Evolutionary conservation across 345 rosid species (phyloP), one percentile per base, ranked within the genome.

Genomic region (Zanthoxylum bungeanum): DNA sequence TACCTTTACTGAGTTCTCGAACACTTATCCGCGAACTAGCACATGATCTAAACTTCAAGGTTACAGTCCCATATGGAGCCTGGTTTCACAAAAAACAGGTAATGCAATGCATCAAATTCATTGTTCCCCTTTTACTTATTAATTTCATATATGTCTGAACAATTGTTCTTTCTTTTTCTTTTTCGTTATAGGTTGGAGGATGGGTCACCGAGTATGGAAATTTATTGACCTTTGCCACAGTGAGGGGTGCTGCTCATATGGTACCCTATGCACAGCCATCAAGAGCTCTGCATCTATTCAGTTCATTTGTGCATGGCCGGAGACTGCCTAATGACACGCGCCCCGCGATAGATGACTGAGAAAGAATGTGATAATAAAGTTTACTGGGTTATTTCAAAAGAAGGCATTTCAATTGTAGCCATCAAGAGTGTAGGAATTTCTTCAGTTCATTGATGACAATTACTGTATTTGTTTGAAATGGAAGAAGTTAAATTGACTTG

Each of bases 1-100:
- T 90, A 57, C 96, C 98, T 7, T 71, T 94, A 57, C 83, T 89
- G 22, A 90, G 98, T 25, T 85, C 98, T 4, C 82, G 98, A 44
- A 89, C 98, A 2, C 82, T 88, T 2, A 81, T 94, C 55, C 82
- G 87, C 4, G 95, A 92, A 72, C 89, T 94, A 63, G 98, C 98
- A 30, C 74, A 85, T 10, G 87, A 90, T 34, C 81, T 94, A 52
- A 75, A 81, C 27, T 89, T 94, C 73, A 72, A 77, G 40, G 76
- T 77, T 36, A 87, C 95, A 17, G 91, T 89, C 62, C 92, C 93
- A 1, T 92, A 94, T 73, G 85, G 83, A 76, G 77, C 87, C 68
- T 94, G 98, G 98, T 90, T 90, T 78, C 97, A 94, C 92, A 92
- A 89, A 78, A 85, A 84, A 57, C 97, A 92, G 98, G 98, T 93